Evolutionary conservation across 306 rosid species (phyloP), one percentile per base, ranked within the genome.

Genomic region (Glycine tomentella): DNA sequence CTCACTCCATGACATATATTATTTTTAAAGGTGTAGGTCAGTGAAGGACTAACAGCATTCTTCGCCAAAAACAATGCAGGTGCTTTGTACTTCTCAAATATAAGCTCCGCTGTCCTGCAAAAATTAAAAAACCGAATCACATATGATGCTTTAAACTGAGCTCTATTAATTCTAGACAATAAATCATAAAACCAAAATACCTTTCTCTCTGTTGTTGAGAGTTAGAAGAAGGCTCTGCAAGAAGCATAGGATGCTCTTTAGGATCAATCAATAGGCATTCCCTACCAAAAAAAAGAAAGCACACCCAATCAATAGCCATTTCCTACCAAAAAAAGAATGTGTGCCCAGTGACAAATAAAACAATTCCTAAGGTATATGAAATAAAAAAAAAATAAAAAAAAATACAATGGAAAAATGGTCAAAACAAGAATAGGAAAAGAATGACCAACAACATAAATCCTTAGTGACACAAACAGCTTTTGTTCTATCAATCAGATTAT

Each of bases 61-160:
- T 95, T 95, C 6, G 97, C 97, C 93, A 93, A 83, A 90, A 95
- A 95, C 74, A 95, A 87, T 72, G 98, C 99, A 79, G 99, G 98
- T 51, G 93, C 97, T 79, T 90, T 95, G 93, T 95, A 93, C 87
- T 95, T 95, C 85, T 95, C 99, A 81, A 95, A 95, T 97, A 95
- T 95, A 62, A 95, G 92, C 82, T 95, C 98, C 0, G 98, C 93
- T 6, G 97, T 85, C 96, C 99, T 95, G 90, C 80, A 84, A 84
- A 62, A 81, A 78, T 83, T 38, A 38, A 5, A 38, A 87, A 69
- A 40, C 72, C 48, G 17, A 78, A 79, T 84, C 45, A 50, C 75
- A 66, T 67, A 7, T 50, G 73, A 87, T 42, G 44, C 42, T 44
- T 46, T 56, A 56, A 69, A 48, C 53, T 34, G 15, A 69, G 72